These are phyloP conservation scores for Acacia pycnantha DNA, from an alignment of 331 rosid genomes.

Conservation along the genomic window DNA sequence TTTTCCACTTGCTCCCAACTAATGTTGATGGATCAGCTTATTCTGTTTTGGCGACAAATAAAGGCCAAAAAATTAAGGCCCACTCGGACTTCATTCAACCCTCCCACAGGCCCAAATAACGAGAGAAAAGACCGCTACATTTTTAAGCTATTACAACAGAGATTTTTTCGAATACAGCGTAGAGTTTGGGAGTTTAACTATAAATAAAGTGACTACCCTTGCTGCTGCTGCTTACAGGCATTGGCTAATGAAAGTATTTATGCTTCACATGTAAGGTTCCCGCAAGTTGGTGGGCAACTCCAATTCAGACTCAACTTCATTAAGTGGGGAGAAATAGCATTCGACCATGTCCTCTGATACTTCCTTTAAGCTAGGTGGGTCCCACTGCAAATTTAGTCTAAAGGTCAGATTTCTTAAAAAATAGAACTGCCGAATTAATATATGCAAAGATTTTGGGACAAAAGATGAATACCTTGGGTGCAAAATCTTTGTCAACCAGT, in stretches of 20 bases:
- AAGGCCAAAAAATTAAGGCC: neutral
- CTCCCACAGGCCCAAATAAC: neutral
- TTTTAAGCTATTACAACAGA: slow-evolving; percentile 31
- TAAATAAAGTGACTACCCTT: slow-evolving; percentile 25
- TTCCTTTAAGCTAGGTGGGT: slow-evolving; percentile 69
- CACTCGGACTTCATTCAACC: neutral
- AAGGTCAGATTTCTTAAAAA: neutral
- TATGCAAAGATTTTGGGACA: slow-evolving; percentile 12
- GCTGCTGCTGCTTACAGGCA: slow-evolving; percentile 17
- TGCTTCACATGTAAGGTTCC: slow-evolving; percentile 70
- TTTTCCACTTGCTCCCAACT: too few relatives aligned
- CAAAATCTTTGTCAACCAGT: slow-evolving; percentile 83
- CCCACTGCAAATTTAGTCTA: slow-evolving; percentile 67
- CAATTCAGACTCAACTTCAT: slow-evolving; percentile 66
- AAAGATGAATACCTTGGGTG: slow-evolving; percentile 69
- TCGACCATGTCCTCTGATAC: slow-evolving; percentile 86
- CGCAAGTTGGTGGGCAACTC: slow-evolving; percentile 71
- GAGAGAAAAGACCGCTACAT: slow-evolving; percentile 4
- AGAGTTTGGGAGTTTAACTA: slow-evolving; percentile 4
- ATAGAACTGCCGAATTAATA: neutral
- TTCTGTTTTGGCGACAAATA: neutral
- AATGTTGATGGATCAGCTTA: too few relatives aligned
- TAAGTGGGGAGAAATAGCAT: slow-evolving; percentile 51
- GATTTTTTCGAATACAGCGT: neutral
- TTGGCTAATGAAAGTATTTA: slow-evolving; percentile 5